Conservation (phyloP, 192 early-diverging fungal species). For the Dissophora globulifera region DNA sequence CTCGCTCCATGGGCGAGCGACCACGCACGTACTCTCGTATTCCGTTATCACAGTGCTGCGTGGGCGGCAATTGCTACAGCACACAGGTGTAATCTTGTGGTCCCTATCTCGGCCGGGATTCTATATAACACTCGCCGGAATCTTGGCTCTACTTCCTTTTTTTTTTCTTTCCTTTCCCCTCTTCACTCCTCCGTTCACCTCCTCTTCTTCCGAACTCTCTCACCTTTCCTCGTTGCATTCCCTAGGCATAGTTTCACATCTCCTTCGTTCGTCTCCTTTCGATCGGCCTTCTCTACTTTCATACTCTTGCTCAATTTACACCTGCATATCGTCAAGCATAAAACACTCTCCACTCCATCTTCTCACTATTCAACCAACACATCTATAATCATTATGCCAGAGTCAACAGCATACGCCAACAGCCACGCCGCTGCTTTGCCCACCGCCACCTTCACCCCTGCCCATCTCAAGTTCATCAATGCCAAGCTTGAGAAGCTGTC, state of each 20-base stretch:
- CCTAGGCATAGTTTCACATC: too few species aligned
- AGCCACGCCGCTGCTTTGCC: constrained; percentile 1
- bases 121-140: too few species aligned
- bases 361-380: constrained; percentile 1
- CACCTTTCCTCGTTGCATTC: too few species aligned
- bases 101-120: too few species aligned
- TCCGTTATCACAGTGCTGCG: too few species aligned
- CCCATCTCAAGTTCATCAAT: constrained; percentile 81
- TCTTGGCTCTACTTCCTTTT: not conserved
- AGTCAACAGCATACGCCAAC: constrained; percentile 14
- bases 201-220: not conserved
- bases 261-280: not conserved
- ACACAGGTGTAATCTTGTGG: too few species aligned
- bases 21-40: too few species aligned
- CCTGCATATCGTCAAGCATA: not conserved
- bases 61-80: too few species aligned
- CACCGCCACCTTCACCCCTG: constrained; percentile 58
- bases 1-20: too few species aligned
- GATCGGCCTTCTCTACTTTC: not conserved
- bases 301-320: not conserved
- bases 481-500: constrained; percentile 71
- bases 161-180: constrained; percentile 1
- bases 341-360: not conserved
- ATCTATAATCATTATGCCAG: constrained; percentile 34
- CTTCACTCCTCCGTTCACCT: not conserved